phyloP scores from a whole-genome alignment of 306 rosid species.

The Pyrus bretschneideri region DNA sequence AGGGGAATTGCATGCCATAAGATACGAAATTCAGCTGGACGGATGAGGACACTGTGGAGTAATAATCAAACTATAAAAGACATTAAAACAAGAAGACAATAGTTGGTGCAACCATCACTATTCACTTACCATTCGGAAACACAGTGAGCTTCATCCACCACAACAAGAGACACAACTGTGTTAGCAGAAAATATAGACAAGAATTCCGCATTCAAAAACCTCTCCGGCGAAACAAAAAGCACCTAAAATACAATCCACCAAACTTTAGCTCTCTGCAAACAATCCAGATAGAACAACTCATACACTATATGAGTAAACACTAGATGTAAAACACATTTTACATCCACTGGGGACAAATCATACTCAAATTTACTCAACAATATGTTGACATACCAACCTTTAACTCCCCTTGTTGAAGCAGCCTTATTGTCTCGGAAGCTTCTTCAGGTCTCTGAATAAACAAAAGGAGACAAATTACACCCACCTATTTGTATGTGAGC shows the following conservation, averaged over 20 bases:
- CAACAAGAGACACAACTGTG: conserved; percentile 57
- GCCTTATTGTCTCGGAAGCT: conserved; percentile 54
- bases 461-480: neutral
- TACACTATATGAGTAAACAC: neutral
- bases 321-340: neutral
- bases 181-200: conserved; percentile 50
- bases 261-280: neutral
- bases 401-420: conserved; percentile 55
- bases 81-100: conserved; percentile 1
- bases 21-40: conserved; percentile 12
- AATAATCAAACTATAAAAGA: conserved; percentile 1
- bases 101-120: conserved; percentile 3
- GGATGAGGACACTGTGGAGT: neutral
- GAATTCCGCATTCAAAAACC: conserved; percentile 76
- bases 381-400: conserved; percentile 41
- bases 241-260: conserved; percentile 42
- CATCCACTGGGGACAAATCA: neutral
- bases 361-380: neutral
- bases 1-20: neutral
- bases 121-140: conserved; percentile 81
- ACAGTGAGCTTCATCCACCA: conserved; percentile 94
- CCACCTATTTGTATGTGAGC: neutral
- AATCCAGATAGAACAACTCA: neutral
- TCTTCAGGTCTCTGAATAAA: conserved; percentile 57
- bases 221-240: conserved; percentile 91